Conservation (phyloP, 805 yeast species). For the Metschnikowia santaceciliae region DNA sequence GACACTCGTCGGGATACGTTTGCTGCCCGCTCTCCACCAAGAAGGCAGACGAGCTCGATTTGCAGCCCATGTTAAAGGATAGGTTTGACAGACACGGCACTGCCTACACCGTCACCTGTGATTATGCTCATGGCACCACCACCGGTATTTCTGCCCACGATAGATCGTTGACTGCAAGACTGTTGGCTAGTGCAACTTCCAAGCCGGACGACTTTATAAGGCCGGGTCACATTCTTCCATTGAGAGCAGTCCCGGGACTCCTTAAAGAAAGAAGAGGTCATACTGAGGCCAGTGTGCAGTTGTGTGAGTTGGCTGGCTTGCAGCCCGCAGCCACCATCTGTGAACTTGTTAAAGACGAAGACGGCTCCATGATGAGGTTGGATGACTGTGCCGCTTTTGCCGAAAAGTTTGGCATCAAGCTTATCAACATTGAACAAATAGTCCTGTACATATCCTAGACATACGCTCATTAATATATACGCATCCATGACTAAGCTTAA, state of each 20-base stretch:
- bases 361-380: conserved; percentile 93
- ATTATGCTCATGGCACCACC: conserved; percentile 81
- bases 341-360: conserved; percentile 88
- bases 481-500: neutral
- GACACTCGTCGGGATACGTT: conserved; percentile 84
- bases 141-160: conserved; percentile 97
- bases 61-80: conserved; percentile 71
- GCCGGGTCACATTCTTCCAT: conserved; percentile 94
- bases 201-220: conserved; percentile 67
- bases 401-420: conserved; percentile 54
- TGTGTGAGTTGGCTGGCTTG: conserved; percentile 71
- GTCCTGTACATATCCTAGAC: conserved; percentile 45
- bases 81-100: conserved; percentile 85
- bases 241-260: conserved; percentile 86
- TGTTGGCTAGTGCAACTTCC: conserved; percentile 59
- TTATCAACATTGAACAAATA: conserved; percentile 75
- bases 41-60: conserved; percentile 73
- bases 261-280: conserved; percentile 84
- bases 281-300: conserved; percentile 94
- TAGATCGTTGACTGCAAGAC: conserved; percentile 75
- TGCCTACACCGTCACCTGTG: conserved; percentile 93
- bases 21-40: conserved; percentile 82
- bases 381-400: conserved; percentile 79
- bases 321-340: conserved; percentile 89
- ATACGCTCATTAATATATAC: neutral